Evolutionary conservation across 352 stramenopile species (phyloP), one percentile per base, ranked within the genome.

Genomic region (Aphanomyces euteiches): DNA sequence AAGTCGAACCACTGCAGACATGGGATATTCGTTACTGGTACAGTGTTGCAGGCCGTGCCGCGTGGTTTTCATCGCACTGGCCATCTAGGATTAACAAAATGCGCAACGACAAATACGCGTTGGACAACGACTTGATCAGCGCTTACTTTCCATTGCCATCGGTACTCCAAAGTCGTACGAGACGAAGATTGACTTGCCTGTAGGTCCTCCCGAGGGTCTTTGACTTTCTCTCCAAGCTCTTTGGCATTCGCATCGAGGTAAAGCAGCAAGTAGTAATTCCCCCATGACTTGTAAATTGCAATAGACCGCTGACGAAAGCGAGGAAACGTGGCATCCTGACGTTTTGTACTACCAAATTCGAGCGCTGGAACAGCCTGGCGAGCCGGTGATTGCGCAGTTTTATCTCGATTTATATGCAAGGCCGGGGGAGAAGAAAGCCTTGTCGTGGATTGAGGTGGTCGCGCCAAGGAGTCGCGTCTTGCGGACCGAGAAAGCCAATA

Each of bases 341-440:
- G 96, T 99, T 37, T 78, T 84, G 63, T 99, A 98, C 78, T 99
- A 98, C 76, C 54, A 61, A 61, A 41, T 41, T 7, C 54, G 54
- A 61, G 54, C 54, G 5, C 39, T 41, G 19, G 54, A 61, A 3
- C 7, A 61, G 54, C 54, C 54, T 59, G 5, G 21, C 15, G 80
- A 74, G n/a, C 77, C 92, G 53, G 78, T 97, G 41, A 95, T 99
- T 64, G 96, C 96, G 7, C 92, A 87, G 47, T 99, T 99, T 77
- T 99, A 89, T 74, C 76, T 99, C 47, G 97, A 99, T 77, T 92
- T 96, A 17, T 99, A 98, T 73, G 98, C 93, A 41, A 89, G 97
- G 6, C 96, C 97, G 7, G 95, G 90, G 67, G 90, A 99, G 76
- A 99, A 99, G 82, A 88, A 97, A 50, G 96, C 95, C 36, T 96